These are phyloP conservation scores for Quambalaria eucalypti DNA, from an alignment of 1,284 basidiomycete genomes.

Conservation along the genomic window DNA sequence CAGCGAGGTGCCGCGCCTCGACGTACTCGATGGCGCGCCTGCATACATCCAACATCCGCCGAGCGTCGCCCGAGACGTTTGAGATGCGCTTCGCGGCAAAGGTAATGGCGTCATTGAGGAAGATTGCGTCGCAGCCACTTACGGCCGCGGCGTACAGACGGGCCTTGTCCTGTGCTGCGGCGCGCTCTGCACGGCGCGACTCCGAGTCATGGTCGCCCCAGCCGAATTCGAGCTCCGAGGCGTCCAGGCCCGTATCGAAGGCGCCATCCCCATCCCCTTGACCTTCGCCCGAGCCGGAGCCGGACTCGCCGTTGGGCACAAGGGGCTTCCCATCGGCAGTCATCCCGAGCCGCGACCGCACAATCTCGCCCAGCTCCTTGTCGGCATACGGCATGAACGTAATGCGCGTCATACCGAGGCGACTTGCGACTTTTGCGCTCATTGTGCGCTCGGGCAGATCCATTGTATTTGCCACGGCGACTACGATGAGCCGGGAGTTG, in stretches of 20 bases:
- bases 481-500: conserved; percentile 77
- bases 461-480: conserved; percentile 98
- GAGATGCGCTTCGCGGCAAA: conserved; percentile 86
- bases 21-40: conserved; percentile 49
- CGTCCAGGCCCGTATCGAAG: neutral
- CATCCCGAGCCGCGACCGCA: conserved; percentile 62
- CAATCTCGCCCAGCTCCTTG: conserved; percentile 72
- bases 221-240: neutral
- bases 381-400: conserved; percentile 88
- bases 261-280: neutral
- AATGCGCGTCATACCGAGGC: conserved; percentile 88
- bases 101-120: conserved; percentile 65
- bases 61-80: conserved; percentile 85
- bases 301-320: conserved; percentile 10
- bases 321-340: neutral
- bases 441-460: conserved; percentile 90
- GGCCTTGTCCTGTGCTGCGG: neutral
- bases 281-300: neutral
- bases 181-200: neutral
- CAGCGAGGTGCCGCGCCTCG: conserved; percentile 42
- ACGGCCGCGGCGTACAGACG: conserved; percentile 8
- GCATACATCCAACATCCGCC: conserved; percentile 87
- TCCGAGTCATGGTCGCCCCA: neutral
- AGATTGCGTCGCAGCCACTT: conserved; percentile 56
- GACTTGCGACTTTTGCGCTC: conserved; percentile 80